Evolutionary conservation across 2,329 filamentous ascomycete species (phyloP).

Genomic region (Calonectria crousiana): DNA sequence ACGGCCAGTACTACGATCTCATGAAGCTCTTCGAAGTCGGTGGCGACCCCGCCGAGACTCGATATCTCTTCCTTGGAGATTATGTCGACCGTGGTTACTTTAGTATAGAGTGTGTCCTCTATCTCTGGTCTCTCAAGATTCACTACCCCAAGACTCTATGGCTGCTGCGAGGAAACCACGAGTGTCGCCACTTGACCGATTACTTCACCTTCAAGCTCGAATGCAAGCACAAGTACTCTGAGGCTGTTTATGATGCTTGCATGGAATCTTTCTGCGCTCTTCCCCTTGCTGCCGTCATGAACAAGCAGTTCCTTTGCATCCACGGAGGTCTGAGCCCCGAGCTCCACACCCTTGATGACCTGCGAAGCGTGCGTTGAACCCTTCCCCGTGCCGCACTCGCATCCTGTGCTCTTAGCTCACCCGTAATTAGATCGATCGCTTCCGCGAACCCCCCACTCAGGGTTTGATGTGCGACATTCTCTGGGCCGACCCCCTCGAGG

Average conservation of each 20-base stretch:
- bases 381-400: not conserved
- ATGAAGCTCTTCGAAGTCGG: conserved; percentile 99
- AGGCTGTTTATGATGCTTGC: conserved; percentile 95
- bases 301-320: conserved; percentile 99
- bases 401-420: conserved; percentile 24
- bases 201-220: conserved; percentile 99
- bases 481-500: conserved; percentile 97
- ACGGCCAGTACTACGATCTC: conserved; percentile 98
- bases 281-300: conserved; percentile 97
- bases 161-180: conserved; percentile 97
- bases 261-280: conserved; percentile 98
- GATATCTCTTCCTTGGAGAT: conserved; percentile 97
- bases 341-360: conserved; percentile 92
- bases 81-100: conserved; percentile 99
- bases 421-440: conserved; percentile 84
- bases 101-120: conserved; percentile 98
- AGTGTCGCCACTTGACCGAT: conserved; percentile 98
- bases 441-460: conserved; percentile 96
- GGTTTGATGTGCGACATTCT: conserved; percentile 99
- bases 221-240: conserved; percentile 99
- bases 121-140: conserved; percentile 98
- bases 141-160: conserved; percentile 98
- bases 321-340: conserved; percentile 97
- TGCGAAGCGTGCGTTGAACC: conserved; percentile 78
- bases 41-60: conserved; percentile 93